These are phyloP conservation scores for Bromus sterilis DNA, from an alignment of 176 grass and related monocot species.

Conservation along the genomic window DNA sequence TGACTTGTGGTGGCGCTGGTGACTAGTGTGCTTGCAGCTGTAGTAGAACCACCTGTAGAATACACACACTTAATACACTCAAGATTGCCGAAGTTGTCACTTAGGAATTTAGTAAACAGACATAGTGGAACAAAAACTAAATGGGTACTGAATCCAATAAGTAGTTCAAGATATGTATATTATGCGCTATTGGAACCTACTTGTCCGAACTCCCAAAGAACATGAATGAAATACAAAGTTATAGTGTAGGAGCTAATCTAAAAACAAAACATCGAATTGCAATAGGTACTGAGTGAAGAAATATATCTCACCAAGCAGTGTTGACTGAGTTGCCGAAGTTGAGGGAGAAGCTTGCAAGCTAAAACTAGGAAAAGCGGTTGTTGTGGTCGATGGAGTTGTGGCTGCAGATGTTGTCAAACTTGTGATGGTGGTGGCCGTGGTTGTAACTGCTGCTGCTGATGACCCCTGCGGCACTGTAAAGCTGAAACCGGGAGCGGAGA, in stretches of 20 bases:
- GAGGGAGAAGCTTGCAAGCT: constrained; percentile 32
- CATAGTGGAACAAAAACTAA: background rate
- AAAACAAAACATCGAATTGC: background rate
- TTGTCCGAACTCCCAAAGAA: background rate
- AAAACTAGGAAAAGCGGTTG: constrained; percentile 58
- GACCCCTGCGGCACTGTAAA: constrained; percentile 30
- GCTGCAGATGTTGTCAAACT: constrained; percentile 36
- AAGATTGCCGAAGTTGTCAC: background rate
- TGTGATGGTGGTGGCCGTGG: constrained; percentile 34
- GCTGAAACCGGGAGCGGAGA: constrained; percentile 38
- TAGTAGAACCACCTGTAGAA: constrained; percentile 42
- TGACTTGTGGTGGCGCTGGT: constrained; percentile 48
- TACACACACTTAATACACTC: background rate
- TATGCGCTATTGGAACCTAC: background rate
- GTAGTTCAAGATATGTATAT: background rate
- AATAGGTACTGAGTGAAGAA: background rate
- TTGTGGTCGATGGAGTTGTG: constrained; percentile 15
- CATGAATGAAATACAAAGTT: background rate
- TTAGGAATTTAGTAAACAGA: constrained; percentile 5
- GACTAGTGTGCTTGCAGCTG: constrained; percentile 39
- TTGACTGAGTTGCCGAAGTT: constrained; percentile 17
- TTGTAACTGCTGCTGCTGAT: constrained; percentile 25
- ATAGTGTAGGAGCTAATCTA: background rate
- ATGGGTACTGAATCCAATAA: background rate
- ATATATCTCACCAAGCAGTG: constrained; percentile 49